Evolutionary conservation across 129 eudicot species (phyloP), one percentile per base, ranked within the genome.

Genomic region (Arctium minus): DNA sequence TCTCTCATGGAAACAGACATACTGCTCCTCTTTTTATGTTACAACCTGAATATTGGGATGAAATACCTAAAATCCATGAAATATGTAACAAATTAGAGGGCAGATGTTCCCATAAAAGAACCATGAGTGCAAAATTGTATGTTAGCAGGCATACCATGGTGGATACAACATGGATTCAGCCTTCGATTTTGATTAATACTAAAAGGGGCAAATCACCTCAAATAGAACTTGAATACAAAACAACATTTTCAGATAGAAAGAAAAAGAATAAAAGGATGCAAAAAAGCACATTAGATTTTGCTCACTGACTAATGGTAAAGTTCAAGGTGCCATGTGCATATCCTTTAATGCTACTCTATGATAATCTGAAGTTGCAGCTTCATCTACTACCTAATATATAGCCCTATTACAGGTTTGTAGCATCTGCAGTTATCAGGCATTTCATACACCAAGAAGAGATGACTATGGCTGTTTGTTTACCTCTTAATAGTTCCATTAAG

Each of bases 1-100:
- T 89, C 92, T 81, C 80, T 92, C 82, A 84, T 64, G 35, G 96
- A 82, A 86, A 88, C 89, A 82, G 96, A 77, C 96, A 92, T 92
- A 32, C 31, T 64, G 80, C 80, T 31, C 53, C 65, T 39, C 12
- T 62, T 11, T 73, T 77, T 8, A 35, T n/a, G 69, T 70, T 71
- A 69, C 62, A 27, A 68, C 72, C 74, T 46, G 69, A 78, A 82
- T 30, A 79, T 40, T 68, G 38, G 12, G n/a, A 72, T 35, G 27
- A 44, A 65, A 8, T 29, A 76, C 70, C 73, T 75, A 30, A 72
- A 70, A 75, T 67, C 83, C 48, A 53, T 15, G 27, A 53, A 53
- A 53, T 15, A 15, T 15, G 22, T 53, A 64, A 64, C 6, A n/a
- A 64, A 64, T 6, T 64, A 27, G 70, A 64, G 70, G 70, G 22